phyloP scores from a whole-genome alignment of 768 basidiomycete genomes.

The Porpolomopsis calyptriformis region DNA sequence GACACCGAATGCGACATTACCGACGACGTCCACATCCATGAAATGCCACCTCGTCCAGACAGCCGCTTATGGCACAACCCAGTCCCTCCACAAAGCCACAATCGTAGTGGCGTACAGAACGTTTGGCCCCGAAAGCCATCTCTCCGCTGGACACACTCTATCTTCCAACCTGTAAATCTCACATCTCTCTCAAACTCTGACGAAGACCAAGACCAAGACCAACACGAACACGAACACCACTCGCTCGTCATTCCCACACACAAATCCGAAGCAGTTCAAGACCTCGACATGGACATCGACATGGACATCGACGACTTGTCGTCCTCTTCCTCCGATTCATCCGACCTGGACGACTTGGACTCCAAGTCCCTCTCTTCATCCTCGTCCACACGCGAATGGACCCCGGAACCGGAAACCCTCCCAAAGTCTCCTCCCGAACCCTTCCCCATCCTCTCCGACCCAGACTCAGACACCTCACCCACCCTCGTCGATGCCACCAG shows the following conservation, averaged over 20 bases:
- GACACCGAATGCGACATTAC: constrained; percentile 1
- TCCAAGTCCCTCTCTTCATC: background rate
- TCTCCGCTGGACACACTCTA: background rate
- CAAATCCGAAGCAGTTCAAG: background rate
- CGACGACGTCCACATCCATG: constrained; percentile 12
- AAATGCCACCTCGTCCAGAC: constrained; percentile 33
- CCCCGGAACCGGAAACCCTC: constrained; percentile 9
- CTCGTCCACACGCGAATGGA: constrained; percentile 2
- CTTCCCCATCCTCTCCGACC: background rate
- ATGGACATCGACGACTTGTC: constrained; percentile 11
- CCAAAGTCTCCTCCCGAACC: too few relatives aligned
- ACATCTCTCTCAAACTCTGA: background rate
- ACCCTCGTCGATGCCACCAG: constrained; percentile 4
- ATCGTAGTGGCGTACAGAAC: background rate
- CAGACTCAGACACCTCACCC: background rate
- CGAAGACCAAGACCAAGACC: background rate
- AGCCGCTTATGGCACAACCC: constrained; percentile 40
- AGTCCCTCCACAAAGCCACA: background rate
- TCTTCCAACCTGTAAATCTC: background rate
- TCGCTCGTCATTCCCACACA: constrained; percentile 16
- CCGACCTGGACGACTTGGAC: constrained; percentile 4
- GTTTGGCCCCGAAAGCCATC: background rate
- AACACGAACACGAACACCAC: constrained; percentile 5
- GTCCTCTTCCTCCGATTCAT: background rate
- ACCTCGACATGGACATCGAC: constrained; percentile 6